phyloP scores from a whole-genome alignment of 2,329 filamentous ascomycete species.

The Colletotrichum shisoi region DNA sequence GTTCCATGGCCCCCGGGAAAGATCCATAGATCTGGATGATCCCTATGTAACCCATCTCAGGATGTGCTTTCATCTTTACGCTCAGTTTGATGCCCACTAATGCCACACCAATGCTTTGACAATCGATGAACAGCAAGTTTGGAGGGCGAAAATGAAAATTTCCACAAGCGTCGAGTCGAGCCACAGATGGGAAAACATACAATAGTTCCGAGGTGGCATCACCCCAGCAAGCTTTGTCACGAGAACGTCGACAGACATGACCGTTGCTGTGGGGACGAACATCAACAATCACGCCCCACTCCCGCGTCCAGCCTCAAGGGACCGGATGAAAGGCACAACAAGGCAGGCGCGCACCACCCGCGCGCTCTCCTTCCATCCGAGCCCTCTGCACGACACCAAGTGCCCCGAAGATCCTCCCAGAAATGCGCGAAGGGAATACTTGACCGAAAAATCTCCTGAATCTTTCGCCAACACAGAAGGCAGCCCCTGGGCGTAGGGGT shows the following conservation, averaged over 20 bases:
- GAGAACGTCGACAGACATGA: too few species aligned
- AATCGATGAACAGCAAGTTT: too few species aligned
- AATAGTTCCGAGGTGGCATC: background rate
- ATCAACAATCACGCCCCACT: slow-evolving; percentile 6
- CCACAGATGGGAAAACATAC: too few species aligned
- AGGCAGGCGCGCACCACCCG: background rate
- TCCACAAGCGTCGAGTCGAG: too few species aligned
- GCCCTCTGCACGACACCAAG: fast-evolving
- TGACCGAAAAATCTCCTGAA: background rate
- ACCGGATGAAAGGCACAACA: background rate
- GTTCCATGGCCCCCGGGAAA: too few species aligned
- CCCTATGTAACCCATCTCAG: too few species aligned
- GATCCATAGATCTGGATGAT: too few species aligned
- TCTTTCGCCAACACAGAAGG: background rate
- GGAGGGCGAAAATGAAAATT: background rate
- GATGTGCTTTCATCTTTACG: too few species aligned
- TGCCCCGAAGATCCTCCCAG: background rate
- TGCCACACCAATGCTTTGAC: too few species aligned
- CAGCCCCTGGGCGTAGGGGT: slow-evolving; percentile 1
- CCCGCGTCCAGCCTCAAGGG: background rate
- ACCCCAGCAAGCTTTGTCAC: background rate
- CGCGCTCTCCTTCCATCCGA: background rate
- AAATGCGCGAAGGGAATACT: background rate
- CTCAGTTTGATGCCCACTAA: too few species aligned
- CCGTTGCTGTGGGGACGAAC: background rate